Conservation (phyloP, 2,329 filamentous ascomycete genomes). For the Penicillium sp. region DNA sequence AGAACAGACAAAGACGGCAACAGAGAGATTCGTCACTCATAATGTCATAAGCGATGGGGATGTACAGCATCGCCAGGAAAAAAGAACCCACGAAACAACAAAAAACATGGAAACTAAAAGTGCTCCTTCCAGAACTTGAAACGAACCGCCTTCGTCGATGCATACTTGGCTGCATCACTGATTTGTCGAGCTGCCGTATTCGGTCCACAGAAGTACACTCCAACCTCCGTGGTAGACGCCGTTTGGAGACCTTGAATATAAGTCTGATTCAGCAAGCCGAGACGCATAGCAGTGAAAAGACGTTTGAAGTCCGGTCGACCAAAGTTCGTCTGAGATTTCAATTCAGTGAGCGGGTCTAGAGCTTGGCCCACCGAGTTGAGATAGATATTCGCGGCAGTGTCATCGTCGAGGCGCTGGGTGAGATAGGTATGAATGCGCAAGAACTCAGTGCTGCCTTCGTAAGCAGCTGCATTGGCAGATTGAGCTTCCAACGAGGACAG, state of each 20-base stretch:
- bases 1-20: constrained; percentile 14
- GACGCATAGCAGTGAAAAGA: constrained; percentile 82
- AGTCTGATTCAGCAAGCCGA: constrained; percentile 82
- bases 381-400: constrained; percentile 95
- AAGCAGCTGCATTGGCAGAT: constrained; percentile 71
- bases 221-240: constrained; percentile 79
- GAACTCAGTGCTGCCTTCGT: constrained; percentile 70
- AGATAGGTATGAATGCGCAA: constrained; percentile 97
- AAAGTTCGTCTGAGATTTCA: constrained; percentile 90
- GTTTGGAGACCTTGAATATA: constrained; percentile 84
- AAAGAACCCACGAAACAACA: background rate
- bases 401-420: constrained; percentile 87
- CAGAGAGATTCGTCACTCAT: constrained; percentile 34
- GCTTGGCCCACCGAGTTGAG: constrained; percentile 91
- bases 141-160: constrained; percentile 77
- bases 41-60: constrained; percentile 23
- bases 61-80: constrained; percentile 6
- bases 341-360: constrained; percentile 88
- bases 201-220: constrained; percentile 97
- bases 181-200: constrained; percentile 82
- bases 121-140: constrained; percentile 99
- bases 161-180: constrained; percentile 75
- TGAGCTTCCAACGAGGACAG: constrained; percentile 90
- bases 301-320: constrained; percentile 87
- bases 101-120: constrained; percentile 45